Evolutionary conservation across 2,329 filamentous ascomycete genomes (phyloP).

Genomic region (Trichoderma koningii): DNA sequence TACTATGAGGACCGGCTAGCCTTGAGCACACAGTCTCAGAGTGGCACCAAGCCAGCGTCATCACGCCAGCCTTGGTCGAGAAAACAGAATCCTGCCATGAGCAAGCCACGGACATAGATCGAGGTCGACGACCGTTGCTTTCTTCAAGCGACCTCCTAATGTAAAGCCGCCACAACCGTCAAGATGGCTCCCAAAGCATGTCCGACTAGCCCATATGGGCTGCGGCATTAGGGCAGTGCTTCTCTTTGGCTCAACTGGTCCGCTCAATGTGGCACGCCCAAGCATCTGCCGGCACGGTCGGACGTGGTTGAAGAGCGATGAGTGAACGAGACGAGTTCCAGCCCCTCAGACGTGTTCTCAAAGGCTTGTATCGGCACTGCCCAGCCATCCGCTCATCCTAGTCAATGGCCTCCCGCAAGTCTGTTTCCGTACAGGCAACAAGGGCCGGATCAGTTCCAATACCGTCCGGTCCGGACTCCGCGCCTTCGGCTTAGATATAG

Average conservation of each 20-base stretch:
- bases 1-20: conserved; percentile 3
- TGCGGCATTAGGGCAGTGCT: background rate
- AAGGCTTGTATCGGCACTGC: background rate
- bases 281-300: conserved; percentile 1
- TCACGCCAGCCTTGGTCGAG: background rate
- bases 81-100: background rate
- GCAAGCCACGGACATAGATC: conserved; percentile 3
- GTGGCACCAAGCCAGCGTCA: conserved; percentile 3
- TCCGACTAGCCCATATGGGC: background rate
- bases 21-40: background rate
- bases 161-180: background rate
- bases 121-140: background rate
- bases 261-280: background rate
- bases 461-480: background rate
- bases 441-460: background rate
- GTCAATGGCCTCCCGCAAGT: background rate
- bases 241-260: background rate
- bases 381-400: background rate
- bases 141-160: background rate
- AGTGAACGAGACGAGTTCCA: background rate
- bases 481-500: background rate
- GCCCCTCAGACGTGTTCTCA: background rate
- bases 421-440: background rate
- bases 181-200: background rate
- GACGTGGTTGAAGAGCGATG: background rate